Conservation (phyloP, 176 grass and related monocot species). For the maize (Zea mays) region DNA sequence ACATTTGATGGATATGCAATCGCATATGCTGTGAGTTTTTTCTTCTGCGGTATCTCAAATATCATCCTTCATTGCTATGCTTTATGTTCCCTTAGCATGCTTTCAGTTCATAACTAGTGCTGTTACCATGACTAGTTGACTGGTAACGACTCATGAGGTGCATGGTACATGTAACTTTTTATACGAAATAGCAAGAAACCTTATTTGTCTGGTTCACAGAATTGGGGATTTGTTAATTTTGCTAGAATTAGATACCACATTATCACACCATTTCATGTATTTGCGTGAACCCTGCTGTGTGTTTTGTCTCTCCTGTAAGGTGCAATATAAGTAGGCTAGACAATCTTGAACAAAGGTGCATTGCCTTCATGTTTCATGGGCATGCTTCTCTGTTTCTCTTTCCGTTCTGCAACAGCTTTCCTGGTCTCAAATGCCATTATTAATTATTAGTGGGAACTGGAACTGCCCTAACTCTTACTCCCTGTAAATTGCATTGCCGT, state of each 20-base stretch:
- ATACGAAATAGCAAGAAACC: neutral
- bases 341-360: neutral
- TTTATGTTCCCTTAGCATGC: constrained; percentile 2
- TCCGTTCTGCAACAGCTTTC: neutral
- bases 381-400: neutral
- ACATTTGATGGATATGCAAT: constrained; percentile 99
- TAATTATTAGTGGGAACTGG: neutral
- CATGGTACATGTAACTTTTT: neutral
- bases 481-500: neutral
- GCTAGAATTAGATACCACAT: neutral
- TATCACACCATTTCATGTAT: neutral
- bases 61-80: constrained; percentile 8
- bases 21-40: constrained; percentile 79
- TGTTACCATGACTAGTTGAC: neutral
- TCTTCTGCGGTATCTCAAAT: neutral
- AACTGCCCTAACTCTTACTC: neutral
- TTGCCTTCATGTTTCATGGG: neutral
- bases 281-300: neutral
- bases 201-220: neutral
- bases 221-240: neutral
- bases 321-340: neutral
- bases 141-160: neutral
- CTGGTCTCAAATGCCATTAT: neutral
- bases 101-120: neutral
- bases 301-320: neutral